A percentile compares a stretch with the other conserved stretches of the same genome.
These are phyloP conservation scores for Candida orba DNA, from an alignment of 805 yeast species.

Conservation along the genomic window DNA sequence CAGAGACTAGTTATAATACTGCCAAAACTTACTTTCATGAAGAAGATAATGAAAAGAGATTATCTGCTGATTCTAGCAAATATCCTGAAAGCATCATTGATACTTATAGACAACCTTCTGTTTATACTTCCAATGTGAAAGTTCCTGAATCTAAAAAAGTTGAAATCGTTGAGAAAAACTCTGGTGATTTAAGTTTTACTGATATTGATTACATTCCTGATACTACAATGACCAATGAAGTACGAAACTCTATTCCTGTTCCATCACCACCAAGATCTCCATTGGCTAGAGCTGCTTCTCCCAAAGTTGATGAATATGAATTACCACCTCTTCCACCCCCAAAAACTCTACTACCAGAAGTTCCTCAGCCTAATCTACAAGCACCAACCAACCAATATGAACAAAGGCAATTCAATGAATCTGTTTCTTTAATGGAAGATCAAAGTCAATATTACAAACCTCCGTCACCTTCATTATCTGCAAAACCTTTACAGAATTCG, in stretches of 20 bases:
- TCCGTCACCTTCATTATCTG: background rate
- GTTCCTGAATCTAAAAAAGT: conserved; percentile 1
- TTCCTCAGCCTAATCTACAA: conserved; percentile 1
- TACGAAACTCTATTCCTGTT: conserved; percentile 12
- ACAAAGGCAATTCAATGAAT: background rate
- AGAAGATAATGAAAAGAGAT: background rate
- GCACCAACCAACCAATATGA: background rate
- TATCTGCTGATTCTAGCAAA: background rate
- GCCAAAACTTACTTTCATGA: background rate
- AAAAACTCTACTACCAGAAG: background rate
- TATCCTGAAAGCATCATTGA: conserved; percentile 23
- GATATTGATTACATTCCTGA: conserved; percentile 17
- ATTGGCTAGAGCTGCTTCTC: conserved; percentile 2
- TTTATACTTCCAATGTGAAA: conserved; percentile 4
- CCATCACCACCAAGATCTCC: conserved; percentile 17
- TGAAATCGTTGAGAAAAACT: background rate
- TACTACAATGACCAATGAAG: conserved; percentile 4
- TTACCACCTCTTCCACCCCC: background rate
- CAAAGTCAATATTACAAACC: background rate
- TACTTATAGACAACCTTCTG: conserved; percentile 13
- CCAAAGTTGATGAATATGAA: background rate
- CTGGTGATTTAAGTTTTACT: background rate
- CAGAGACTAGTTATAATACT: conserved; percentile 3
- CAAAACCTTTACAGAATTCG: background rate
- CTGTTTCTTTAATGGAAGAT: background rate